A percentile compares a stretch with the other conserved stretches of the same genome.
These are phyloP conservation scores for Malania oleifera DNA, from an alignment of 164 flowering plant genomes.

Conservation along the genomic window DNA sequence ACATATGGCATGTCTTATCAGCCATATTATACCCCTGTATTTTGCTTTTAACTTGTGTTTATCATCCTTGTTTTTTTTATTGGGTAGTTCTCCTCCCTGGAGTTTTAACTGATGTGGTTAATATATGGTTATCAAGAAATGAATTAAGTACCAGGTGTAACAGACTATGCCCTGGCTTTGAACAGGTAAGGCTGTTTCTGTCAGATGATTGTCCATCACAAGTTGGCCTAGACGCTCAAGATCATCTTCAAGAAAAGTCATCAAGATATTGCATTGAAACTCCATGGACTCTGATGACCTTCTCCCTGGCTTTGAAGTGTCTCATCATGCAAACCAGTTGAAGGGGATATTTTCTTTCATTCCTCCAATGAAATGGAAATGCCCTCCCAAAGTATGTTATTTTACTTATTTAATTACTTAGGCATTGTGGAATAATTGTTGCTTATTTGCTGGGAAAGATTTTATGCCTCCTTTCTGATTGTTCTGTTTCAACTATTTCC, in stretches of 20 bases:
- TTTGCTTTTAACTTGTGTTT: not conserved
- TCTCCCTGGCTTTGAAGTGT: constrained; percentile 26
- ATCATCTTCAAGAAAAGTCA: constrained; percentile 13
- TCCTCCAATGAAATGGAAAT: constrained; percentile 31
- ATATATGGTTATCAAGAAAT: not conserved
- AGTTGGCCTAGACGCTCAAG: constrained; percentile 18
- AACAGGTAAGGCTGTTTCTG: constrained; percentile 28
- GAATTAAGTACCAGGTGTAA: not conserved
- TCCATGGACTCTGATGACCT: constrained; percentile 1
- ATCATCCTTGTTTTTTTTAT: not conserved
- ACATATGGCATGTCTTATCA: not conserved
- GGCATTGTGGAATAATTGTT: too few species aligned
- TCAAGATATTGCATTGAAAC: constrained; percentile 15
- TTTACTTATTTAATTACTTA: not conserved
- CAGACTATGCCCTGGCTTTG: not conserved
- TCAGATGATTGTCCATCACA: constrained; percentile 29
- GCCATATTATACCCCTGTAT: not conserved
- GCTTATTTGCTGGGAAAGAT: not conserved
- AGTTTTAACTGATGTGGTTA: not conserved
- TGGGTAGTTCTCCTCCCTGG: not conserved
- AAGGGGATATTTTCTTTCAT: constrained; percentile 5
- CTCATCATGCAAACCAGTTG: not conserved
- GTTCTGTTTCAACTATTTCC: not conserved
- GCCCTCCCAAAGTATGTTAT: constrained; percentile 38
- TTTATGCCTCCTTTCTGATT: not conserved